Evolutionary conservation across 2,329 filamentous ascomycete species (phyloP).

Genomic region (Arthrobotrys pseudoclavata): DNA sequence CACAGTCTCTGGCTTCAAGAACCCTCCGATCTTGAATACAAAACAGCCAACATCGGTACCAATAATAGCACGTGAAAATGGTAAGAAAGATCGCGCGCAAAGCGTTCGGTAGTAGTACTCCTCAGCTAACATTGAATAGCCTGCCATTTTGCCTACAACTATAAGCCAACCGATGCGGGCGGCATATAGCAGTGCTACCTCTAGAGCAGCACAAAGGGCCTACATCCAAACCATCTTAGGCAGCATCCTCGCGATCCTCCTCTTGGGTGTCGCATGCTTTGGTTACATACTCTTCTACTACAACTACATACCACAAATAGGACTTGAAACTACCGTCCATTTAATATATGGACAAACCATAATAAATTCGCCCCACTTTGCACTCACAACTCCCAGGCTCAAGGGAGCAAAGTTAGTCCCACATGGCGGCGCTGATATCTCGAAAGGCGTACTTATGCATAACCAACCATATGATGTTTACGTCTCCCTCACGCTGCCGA

Average conservation of each 20-base stretch:
- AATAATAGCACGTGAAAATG: constrained; percentile 52
- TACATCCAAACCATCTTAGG: constrained; percentile 72
- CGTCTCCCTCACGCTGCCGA: constrained; percentile 81
- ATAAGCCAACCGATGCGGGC: constrained; percentile 19
- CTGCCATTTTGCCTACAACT: constrained; percentile 17
- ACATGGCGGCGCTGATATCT: constrained; percentile 70
- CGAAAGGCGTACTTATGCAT: constrained; percentile 72
- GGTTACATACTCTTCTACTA: constrained; percentile 78
- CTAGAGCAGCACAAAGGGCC: constrained; percentile 74
- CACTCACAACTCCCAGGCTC: constrained; percentile 19
- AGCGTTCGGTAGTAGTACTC: neutral
- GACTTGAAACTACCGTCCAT: constrained; percentile 74
- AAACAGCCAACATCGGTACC: neutral
- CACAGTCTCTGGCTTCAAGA: neutral
- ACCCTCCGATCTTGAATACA: neutral
- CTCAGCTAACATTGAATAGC: constrained; percentile 37
- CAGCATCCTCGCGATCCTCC: constrained; percentile 68
- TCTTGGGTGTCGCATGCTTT: constrained; percentile 73
- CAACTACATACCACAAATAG: constrained; percentile 76
- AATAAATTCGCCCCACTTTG: constrained; percentile 29
- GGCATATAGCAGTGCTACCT: constrained; percentile 67
- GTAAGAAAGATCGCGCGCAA: constrained; percentile 16
- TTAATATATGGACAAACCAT: constrained; percentile 74
- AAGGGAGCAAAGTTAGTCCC: constrained; percentile 65
- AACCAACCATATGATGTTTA: constrained; percentile 87